These are phyloP conservation scores for Puccinia polysora DNA, from an alignment of 1,284 basidiomycete species.

Conservation along the genomic window DNA sequence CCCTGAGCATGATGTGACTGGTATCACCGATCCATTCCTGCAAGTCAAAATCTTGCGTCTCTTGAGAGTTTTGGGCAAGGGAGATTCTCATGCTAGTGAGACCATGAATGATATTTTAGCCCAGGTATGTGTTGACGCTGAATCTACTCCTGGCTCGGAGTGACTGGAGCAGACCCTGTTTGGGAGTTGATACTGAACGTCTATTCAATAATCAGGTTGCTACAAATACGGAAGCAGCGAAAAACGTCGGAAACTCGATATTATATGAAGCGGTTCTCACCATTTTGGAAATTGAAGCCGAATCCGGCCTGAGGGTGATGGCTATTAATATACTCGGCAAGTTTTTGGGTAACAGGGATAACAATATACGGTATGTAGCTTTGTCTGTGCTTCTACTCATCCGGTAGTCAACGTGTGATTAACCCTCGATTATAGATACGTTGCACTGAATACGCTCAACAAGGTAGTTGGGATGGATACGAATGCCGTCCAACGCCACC, in stretches of 20 bases:
- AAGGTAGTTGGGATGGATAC: conserved; percentile 98
- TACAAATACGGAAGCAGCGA: conserved; percentile 94
- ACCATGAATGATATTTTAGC: conserved; percentile 98
- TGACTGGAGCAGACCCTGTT: not conserved
- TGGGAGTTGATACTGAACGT: not conserved
- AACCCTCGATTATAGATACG: conserved; percentile 65
- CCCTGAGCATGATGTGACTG: conserved; percentile 98
- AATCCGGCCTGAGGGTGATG: conserved; percentile 93
- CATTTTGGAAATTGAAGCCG: conserved; percentile 96
- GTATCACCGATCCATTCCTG: conserved; percentile 97
- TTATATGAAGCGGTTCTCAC: conserved; percentile 96
- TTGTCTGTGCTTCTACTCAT: conserved; percentile 10
- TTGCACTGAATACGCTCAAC: conserved; percentile 95
- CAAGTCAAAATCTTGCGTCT: conserved; percentile 97
- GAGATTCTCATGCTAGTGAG: conserved; percentile 81
- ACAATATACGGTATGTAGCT: conserved; percentile 80
- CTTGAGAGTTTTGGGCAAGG: conserved; percentile 77
- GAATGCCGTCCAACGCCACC: conserved; percentile 94
- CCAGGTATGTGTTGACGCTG: conserved; percentile 64
- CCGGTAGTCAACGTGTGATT: not conserved
- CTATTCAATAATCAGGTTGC: too few species aligned
- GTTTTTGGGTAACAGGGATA: conserved; percentile 95
- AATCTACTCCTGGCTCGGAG: not conserved
- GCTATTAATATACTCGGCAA: conserved; percentile 99
- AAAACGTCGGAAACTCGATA: conserved; percentile 98